Base-by-base conservation (phyloP, 2,329 filamentous ascomycete species). In the Geosmithia morbida region DNA sequence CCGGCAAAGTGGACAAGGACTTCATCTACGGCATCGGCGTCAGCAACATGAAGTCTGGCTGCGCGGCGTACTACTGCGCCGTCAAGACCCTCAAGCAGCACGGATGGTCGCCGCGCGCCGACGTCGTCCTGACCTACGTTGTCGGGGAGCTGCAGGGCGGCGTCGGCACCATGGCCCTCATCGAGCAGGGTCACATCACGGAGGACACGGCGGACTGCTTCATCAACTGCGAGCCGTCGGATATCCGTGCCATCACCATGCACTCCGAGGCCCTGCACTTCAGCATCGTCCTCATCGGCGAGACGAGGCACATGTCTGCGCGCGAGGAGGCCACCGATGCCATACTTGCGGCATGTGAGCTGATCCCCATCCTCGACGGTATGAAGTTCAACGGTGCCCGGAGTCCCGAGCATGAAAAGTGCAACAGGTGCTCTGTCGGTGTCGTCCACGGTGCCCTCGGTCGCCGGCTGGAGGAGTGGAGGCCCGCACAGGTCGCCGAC, bases 151-250 rank as follows among this genome's bases (percentile, higher is more conserved):
- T 58, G 29, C 56, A 58, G 43, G 56, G 56, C 30, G 56, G 56
- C 17, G 55, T 56, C 2, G 55, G 56, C 19, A 58, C 55, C 0
- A 45, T 54, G 49, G 56, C 56, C 7, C 48, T 56, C 19, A 55
- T 58, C 19, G 53, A 52, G 17, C 50, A 56, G 43, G 54, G 54
- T 13, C 53, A 46, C 17, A 51, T 54, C 7, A 51, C 47, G 29
- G 51, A 51, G 2, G 54, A 54, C 43, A 56, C 51, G 30, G 44
- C 44, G 7, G 44, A 46, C 18, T 46, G 11, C 30, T 58, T 58
- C 40, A 52, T 58, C 54, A 57, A 58, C 48, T 57, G 56, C 48
- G 56, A 57, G 50, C 56, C 55, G 2, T 57, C 55, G 16, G 55
- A 58, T 46, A 51, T 57, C 42, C 49, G 50, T 20, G 56, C 55